Base-by-base conservation (phyloP, 2,329 filamentous ascomycete genomes). In the Fusarium coffeatum region DNA sequence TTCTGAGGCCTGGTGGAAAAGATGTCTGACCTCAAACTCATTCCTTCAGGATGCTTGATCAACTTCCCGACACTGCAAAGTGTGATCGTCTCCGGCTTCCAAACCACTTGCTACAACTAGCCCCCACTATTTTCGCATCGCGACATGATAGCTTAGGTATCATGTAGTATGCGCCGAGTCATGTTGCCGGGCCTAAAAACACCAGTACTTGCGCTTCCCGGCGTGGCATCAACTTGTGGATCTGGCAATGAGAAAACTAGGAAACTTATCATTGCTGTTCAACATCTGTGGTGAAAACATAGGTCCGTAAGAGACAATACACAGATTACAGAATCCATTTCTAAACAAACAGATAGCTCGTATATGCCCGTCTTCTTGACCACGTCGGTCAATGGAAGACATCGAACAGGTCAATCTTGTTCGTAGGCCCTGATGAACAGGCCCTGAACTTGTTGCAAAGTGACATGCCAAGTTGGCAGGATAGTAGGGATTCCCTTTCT, bases 401-500 rank as follows among this genome's bases (percentile, higher is more conserved):
- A 53, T 23, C 20, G 22, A 32, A 20, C 15, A 25, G 23, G 16
- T 25, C 30, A 51, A 70, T 59, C 51, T 55, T 64, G 40, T 34
- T 41, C 23, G 15, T 54, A 12, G 20, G 22, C 12, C 12, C 20
- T 6, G 20, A 20, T 6, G 20, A 20, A 15, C 22, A 32, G 42
- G 32, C 16, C 22, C 18, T 34, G 11, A 9, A 8, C n/a, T 12
- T 47, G 13, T 18, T 15, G 10, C 27, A 15, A 32, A 23, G 23
- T 20, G 20, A 55, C 16, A 40, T 18, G 28, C n/a, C 37, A 58
- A 22, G 18, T 11, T 18, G 22, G 25, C 11, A 48, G 9, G 13
- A n/a, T 55, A 28, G 69, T 72, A 69, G 55, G 72, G 67, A 64
- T 66, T 55, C 40, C 58, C 59, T 55, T 50, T 60, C 67, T 55